Conservation (phyloP, 2,329 filamentous ascomycete species). For the Magnaporthiopsis incrustans region DNA sequence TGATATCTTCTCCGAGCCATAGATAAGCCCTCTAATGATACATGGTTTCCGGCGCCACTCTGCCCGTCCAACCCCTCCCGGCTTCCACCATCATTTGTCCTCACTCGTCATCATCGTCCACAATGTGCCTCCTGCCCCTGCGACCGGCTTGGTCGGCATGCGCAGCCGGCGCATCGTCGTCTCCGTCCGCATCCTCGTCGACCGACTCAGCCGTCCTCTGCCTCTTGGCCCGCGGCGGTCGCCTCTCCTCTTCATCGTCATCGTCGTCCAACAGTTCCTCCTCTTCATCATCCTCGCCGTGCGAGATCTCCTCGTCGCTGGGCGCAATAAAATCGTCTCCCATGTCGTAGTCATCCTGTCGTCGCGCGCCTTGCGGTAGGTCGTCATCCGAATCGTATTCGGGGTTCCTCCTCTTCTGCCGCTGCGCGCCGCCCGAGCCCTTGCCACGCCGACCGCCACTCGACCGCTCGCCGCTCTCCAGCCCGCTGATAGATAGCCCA, state of each 20-base stretch:
- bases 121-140: constrained; percentile 45
- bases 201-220: constrained; percentile 39
- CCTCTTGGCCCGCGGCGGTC: constrained; percentile 37
- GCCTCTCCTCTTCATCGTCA: constrained; percentile 46
- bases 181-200: constrained; percentile 39
- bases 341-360: constrained; percentile 69
- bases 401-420: constrained; percentile 44
- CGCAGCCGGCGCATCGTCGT: constrained; percentile 34
- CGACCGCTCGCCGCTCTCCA: constrained; percentile 53
- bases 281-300: constrained; percentile 51
- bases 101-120: constrained; percentile 54
- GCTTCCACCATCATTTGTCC: constrained; percentile 8
- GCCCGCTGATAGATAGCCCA: constrained; percentile 57
- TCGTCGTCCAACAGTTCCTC: constrained; percentile 50
- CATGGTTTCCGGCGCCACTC: not conserved
- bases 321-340: constrained; percentile 72
- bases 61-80: too few relatives aligned
- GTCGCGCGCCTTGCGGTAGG: constrained; percentile 49
- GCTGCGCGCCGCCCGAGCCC: constrained; percentile 34
- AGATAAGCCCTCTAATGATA: not conserved
- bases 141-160: constrained; percentile 30
- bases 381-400: constrained; percentile 77
- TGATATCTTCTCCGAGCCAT: not conserved
- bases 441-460: constrained; percentile 40
- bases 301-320: constrained; percentile 60